These are phyloP conservation scores for Botrytis byssoidea DNA, from an alignment of 2,329 filamentous ascomycete species.

Conservation along the genomic window DNA sequence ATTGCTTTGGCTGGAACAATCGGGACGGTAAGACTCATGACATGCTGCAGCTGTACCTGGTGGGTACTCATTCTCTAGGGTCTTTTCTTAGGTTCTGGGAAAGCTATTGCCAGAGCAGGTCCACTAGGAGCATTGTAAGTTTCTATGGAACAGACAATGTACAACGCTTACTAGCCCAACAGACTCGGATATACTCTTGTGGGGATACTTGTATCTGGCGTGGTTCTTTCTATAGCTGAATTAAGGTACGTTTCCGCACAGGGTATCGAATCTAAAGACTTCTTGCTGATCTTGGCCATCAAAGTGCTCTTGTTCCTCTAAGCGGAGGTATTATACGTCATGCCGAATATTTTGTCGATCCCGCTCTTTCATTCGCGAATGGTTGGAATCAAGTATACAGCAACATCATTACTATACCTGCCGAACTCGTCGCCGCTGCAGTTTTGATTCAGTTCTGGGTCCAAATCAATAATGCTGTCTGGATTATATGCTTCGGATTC, in stretches of 20 bases:
- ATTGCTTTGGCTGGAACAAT: slow-evolving; percentile 46
- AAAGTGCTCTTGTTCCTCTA: slow-evolving; percentile 36
- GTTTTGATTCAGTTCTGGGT: slow-evolving; percentile 65
- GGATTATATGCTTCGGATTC: slow-evolving; percentile 43
- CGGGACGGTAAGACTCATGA: slow-evolving; percentile 37
- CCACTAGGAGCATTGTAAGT: slow-evolving; percentile 49
- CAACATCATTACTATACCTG: slow-evolving; percentile 35
- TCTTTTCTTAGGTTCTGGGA: slow-evolving; percentile 44
- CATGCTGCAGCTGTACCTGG: no score
- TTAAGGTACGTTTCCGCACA: slow-evolving; percentile 40
- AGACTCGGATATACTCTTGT: slow-evolving; percentile 19
- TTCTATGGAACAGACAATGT: not conserved
- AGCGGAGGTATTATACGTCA: slow-evolving; percentile 41
- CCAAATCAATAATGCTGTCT: slow-evolving; percentile 50
- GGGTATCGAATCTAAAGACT: no score
- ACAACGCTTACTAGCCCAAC: not conserved
- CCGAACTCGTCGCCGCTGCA: slow-evolving; percentile 62
- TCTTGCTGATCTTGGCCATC: not conserved
- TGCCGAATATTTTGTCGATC: slow-evolving; percentile 40
- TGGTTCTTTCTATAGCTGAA: slow-evolving; percentile 52
- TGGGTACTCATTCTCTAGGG: slow-evolving; percentile 10
- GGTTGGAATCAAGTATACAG: slow-evolving; percentile 40
- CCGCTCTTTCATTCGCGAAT: slow-evolving; percentile 38
- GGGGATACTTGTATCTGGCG: slow-evolving; percentile 46
- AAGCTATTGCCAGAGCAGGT: slow-evolving; percentile 51